phyloP scores from a whole-genome alignment of 2,329 filamentous ascomycete genomes.

The Aspergillus ibericus region DNA sequence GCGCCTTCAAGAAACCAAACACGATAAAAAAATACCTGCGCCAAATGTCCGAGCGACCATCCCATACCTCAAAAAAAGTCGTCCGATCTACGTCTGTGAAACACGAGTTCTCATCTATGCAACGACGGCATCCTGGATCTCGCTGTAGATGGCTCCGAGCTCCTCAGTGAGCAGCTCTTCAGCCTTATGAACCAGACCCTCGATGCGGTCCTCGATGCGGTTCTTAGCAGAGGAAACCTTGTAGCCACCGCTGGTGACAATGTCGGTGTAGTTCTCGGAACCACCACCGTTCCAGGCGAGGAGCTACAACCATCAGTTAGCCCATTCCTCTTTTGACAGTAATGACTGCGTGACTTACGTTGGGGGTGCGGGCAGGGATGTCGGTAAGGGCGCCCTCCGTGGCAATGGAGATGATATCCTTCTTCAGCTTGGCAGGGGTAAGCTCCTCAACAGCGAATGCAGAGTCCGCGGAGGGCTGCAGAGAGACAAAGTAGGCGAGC shows the following conservation, averaged over 20 bases:
- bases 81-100: constrained; percentile 5
- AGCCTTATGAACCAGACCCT: constrained; percentile 49
- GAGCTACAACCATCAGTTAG: constrained; percentile 51
- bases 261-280: constrained; percentile 83
- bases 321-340: background rate
- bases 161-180: constrained; percentile 45
- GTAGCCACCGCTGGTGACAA: constrained; percentile 73
- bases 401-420: constrained; percentile 77
- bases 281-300: constrained; percentile 99
- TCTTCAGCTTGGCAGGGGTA: constrained; percentile 92
- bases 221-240: constrained; percentile 45
- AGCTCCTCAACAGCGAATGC: constrained; percentile 87
- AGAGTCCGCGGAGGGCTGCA: constrained; percentile 86
- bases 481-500: constrained; percentile 94
- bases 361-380: constrained; percentile 81
- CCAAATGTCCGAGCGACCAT: constrained; percentile 28
- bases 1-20: constrained; percentile 15
- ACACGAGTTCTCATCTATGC: constrained; percentile 44
- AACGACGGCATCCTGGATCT: constrained; percentile 42
- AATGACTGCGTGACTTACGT: constrained; percentile 54
- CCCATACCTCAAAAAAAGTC: constrained; percentile 13
- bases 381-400: constrained; percentile 76
- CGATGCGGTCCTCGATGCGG: constrained; percentile 41
- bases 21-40: constrained; percentile 26
- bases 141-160: constrained; percentile 50